Percentiles rank a stretch among this genome's conserved stretches.
phyloP scores from a whole-genome alignment of 2,329 filamentous ascomycete species.

The Penicillium nordicum region DNA sequence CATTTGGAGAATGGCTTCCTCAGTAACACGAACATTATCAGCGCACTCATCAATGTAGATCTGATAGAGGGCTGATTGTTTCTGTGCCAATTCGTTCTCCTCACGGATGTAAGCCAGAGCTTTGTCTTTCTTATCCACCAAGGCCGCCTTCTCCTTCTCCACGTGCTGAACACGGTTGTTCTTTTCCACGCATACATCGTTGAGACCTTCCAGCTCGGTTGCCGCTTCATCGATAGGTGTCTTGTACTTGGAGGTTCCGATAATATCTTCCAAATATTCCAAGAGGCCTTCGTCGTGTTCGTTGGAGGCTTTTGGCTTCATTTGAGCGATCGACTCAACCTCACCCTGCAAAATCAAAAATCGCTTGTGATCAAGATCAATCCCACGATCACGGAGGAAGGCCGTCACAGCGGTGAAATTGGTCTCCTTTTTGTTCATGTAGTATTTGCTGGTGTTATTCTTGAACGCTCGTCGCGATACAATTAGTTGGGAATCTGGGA shows the following conservation, averaged over 20 bases:
- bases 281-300: constrained; percentile 95
- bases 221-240: constrained; percentile 92
- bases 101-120: constrained; percentile 84
- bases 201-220: constrained; percentile 82
- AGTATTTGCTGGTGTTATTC: constrained; percentile 98
- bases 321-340: constrained; percentile 97
- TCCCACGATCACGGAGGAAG: constrained; percentile 78
- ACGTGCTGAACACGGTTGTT: constrained; percentile 93
- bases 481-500: constrained; percentile 79
- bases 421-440: constrained; percentile 84
- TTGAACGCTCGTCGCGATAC: constrained; percentile 93
- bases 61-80: constrained; percentile 90
- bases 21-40: constrained; percentile 82
- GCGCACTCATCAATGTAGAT: constrained; percentile 83
- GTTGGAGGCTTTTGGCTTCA: constrained; percentile 93
- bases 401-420: constrained; percentile 91
- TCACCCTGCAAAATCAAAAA: constrained; percentile 97
- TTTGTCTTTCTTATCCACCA: constrained; percentile 96
- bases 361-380: constrained; percentile 96
- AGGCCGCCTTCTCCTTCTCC: constrained; percentile 88
- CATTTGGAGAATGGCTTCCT: constrained; percentile 88
- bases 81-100: constrained; percentile 86
- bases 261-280: constrained; percentile 97
- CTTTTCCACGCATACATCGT: constrained; percentile 94
- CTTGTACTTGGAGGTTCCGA: constrained; percentile 98